A percentile compares a stretch with the other conserved stretches of the same genome.
These are phyloP conservation scores for Penicillium cataractarum DNA, from an alignment of 495 filamentous ascomycete species.

Conservation along the genomic window DNA sequence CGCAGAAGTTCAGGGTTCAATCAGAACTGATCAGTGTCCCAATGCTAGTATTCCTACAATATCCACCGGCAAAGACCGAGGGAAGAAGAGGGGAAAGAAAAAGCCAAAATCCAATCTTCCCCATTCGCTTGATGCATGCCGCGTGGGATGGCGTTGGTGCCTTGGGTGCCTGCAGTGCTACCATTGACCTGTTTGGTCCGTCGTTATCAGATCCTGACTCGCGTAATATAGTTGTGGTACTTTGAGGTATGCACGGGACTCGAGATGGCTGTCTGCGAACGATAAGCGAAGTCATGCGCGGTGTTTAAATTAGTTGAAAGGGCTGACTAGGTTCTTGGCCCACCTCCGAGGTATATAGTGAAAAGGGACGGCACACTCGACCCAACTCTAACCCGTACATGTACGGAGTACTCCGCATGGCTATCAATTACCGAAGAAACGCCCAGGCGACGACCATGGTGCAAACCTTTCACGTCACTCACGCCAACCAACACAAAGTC, in stretches of 20 bases:
- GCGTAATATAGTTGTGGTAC: not conserved
- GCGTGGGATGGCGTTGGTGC: constrained; percentile 4
- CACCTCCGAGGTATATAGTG: not conserved
- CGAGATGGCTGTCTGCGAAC: not conserved
- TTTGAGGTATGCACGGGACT: not conserved
- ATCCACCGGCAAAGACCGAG: not conserved
- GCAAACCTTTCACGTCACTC: not conserved
- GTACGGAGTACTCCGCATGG: not conserved
- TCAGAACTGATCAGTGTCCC: not conserved
- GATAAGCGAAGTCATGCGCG: constrained; percentile 1
- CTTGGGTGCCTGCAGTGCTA: not conserved
- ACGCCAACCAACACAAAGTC: not conserved
- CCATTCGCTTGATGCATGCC: not conserved
- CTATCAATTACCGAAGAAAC: not conserved
- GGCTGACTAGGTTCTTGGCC: not conserved
- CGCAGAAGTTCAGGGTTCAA: not conserved
- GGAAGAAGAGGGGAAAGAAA: not conserved
- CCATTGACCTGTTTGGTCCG: constrained; percentile 14
- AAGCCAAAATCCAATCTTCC: not conserved
- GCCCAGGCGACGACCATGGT: not conserved
- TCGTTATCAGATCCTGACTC: constrained; percentile 11
- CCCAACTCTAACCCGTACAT: no score
- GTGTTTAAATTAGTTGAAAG: not conserved
- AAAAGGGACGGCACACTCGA: not conserved
- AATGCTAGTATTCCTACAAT: not conserved